Evolutionary conservation across 148 eudicot species (phyloP), one percentile per base, ranked within the genome.

Genomic region (Camellia japonica): DNA sequence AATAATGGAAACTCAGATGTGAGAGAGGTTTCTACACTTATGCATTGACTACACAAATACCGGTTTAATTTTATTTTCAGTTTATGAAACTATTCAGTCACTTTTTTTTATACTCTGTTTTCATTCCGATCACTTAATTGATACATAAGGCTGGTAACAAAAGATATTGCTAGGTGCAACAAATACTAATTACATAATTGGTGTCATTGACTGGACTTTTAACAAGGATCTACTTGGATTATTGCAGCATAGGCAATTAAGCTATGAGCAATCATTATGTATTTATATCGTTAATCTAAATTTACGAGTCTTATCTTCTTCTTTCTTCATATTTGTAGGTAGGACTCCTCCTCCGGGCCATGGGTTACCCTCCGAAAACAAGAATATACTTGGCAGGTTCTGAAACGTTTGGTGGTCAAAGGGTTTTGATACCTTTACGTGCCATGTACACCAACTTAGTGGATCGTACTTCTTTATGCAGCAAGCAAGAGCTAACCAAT

Each of bases 351-450:
- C 92, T 96, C 79, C 93, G 95, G 82, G 95, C 97, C 59, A 74
- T 93, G 91, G 99, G 99, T 76, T 96, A 96, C 84, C 98, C 95
- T 84, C 93, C 95, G 18, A 85, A 86, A 83, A 92, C 98, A 70
- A 89, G 97, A 87, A 85, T 93, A 86, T 96, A 88, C 87, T 75
- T 96, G 85, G 93, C 99, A 81, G 97, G 97, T 79, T 87, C 99
- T 76, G 98, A 93, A 86, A 87, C 83, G 58, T 93, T 96, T 88
- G 99, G 99, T 74, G 99, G 99, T 80, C 99, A 96, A 84, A 78
- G 99, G 74, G 88, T 91, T 75, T 82, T 96, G 78, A 92, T 92
- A 81, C 97, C 99, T 83, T 86, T 96, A 49, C 97, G 93, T 69
- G 98, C 97, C 84, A 89, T 93, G 94, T 96, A 83, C 85, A 83